Evolutionary conservation across 2,329 filamentous ascomycete genomes (phyloP).

Genomic region (Cytospora chrysosperma): DNA sequence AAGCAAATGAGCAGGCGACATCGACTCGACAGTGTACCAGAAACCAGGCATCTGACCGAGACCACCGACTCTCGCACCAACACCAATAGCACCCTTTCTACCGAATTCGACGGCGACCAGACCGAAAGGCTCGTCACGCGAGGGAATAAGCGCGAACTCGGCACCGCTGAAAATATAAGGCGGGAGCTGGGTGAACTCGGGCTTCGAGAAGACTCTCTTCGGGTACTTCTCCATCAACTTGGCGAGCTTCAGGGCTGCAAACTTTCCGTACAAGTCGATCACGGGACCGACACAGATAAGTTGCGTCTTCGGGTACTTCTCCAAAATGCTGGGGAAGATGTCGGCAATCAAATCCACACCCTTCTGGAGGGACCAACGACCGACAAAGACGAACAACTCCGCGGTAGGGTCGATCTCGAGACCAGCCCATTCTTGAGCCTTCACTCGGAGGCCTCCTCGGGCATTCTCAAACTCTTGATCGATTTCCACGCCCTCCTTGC

Average conservation of each 20-base stretch:
- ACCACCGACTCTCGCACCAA: slow-evolving; percentile 63
- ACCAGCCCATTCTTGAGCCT: slow-evolving; percentile 69
- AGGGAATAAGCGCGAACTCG: slow-evolving; percentile 68
- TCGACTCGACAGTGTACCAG: slow-evolving; percentile 68
- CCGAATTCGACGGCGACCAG: slow-evolving; percentile 68
- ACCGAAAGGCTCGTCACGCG: slow-evolving; percentile 67
- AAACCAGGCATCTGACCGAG: slow-evolving; percentile 68
- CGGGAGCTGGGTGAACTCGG: slow-evolving; percentile 65
- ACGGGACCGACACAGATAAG: slow-evolving; percentile 62
- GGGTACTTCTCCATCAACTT: slow-evolving; percentile 65
- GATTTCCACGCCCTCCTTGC: slow-evolving; percentile 48
- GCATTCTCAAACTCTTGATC: slow-evolving; percentile 55
- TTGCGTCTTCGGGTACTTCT: slow-evolving; percentile 57
- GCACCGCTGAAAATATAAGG: slow-evolving; percentile 67
- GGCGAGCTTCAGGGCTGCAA: slow-evolving; percentile 62
- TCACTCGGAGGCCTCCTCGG: slow-evolving; percentile 53
- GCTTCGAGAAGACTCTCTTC: slow-evolving; percentile 64
- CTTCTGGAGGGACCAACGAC: slow-evolving; percentile 69
- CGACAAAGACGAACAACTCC: slow-evolving; percentile 68
- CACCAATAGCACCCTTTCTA: slow-evolving; percentile 63
- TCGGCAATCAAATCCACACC: slow-evolving; percentile 67
- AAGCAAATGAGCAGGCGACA: slow-evolving; percentile 59
- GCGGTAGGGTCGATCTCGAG: slow-evolving; percentile 60
- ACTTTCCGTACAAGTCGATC: slow-evolving; percentile 66
- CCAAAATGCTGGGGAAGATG: slow-evolving; percentile 60